Percentiles rank a stretch among this genome's conserved stretches.
Conservation (phyloP, 495 filamentous ascomycete genomes). For the Cladorrhinum samala region DNA sequence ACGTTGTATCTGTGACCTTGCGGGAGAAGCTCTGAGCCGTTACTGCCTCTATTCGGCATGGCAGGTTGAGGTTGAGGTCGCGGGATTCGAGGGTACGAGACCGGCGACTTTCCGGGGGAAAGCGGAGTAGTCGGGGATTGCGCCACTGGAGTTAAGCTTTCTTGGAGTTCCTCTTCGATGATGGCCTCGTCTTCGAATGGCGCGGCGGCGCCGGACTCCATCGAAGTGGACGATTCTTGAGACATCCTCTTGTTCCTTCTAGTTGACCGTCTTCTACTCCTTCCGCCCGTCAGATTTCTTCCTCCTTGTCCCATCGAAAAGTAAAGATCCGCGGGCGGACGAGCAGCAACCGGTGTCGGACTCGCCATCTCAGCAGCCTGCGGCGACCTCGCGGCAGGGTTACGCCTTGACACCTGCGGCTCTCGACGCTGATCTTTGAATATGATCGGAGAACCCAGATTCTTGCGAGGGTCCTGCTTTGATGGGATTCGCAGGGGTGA, state of each 20-base stretch:
- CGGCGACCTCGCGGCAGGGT: constrained; percentile 4
- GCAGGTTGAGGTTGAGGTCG: not conserved
- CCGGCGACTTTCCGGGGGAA: constrained; percentile 33
- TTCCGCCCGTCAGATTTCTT: constrained; percentile 12
- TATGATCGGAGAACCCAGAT: constrained; percentile 24
- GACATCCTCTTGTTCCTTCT: constrained; percentile 16
- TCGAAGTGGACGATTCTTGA: constrained; percentile 23
- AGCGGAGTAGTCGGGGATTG: constrained; percentile 32
- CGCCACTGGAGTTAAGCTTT: constrained; percentile 37
- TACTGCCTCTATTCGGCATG: not conserved
- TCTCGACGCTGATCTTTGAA: constrained; percentile 19
- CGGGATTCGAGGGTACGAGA: constrained; percentile 39
- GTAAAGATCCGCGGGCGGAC: constrained; percentile 6
- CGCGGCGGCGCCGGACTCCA: constrained; percentile 18
- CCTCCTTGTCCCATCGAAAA: constrained; percentile 12
- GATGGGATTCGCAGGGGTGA: constrained; percentile 21
- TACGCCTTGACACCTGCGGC: constrained; percentile 3
- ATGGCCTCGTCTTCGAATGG: constrained; percentile 20
- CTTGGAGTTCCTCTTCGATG: constrained; percentile 20
- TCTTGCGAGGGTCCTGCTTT: constrained; percentile 5
- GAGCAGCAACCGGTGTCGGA: not conserved
- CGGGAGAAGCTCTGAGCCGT: constrained; percentile 21
- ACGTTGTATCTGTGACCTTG: constrained; percentile 26
- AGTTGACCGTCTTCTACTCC: constrained; percentile 10
- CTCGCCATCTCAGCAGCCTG: constrained; percentile 4